phyloP scores from a whole-genome alignment of 257 asterid species.

The Pogostemon cablin region DNA sequence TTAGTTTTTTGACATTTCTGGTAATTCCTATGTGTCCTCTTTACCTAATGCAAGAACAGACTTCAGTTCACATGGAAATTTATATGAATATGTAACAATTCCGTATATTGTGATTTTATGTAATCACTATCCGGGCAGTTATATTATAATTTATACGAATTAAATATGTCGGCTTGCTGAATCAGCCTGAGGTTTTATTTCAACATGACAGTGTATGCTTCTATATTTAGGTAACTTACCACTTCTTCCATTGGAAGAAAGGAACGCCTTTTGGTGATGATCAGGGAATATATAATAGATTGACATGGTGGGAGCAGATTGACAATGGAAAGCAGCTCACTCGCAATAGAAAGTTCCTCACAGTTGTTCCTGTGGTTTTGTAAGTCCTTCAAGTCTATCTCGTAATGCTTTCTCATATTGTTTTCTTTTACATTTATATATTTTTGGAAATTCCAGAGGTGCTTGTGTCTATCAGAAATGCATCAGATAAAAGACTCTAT shows the following conservation, averaged over 20 bases:
- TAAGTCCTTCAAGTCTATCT: constrained; percentile 46
- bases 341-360: constrained; percentile 86
- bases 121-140: not conserved
- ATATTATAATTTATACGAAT: not conserved
- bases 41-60: constrained; percentile 1
- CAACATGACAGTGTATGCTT: constrained; percentile 31
- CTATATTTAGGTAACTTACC: constrained; percentile 68
- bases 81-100: not conserved
- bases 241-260: constrained; percentile 91
- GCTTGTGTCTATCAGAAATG: not conserved
- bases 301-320: constrained; percentile 98
- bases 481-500: constrained; percentile 6
- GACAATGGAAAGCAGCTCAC: constrained; percentile 93
- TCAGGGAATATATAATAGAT: constrained; percentile 82
- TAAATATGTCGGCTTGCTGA: constrained; percentile 20
- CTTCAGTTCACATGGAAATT: constrained; percentile 7
- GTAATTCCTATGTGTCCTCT: constrained; percentile 12
- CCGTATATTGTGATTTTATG: not conserved
- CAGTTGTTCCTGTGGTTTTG: constrained; percentile 92
- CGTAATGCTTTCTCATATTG: constrained; percentile 10
- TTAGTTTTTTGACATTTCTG: constrained; percentile 4
- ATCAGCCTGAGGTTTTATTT: constrained; percentile 17
- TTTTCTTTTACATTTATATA: not conserved
- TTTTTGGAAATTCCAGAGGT: not conserved
- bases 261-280: constrained; percentile 97